Percentiles rank a stretch among this genome's conserved stretches.
phyloP scores from a whole-genome alignment of 768 basidiomycete genomes.

The Mrakia gelida region DNA sequence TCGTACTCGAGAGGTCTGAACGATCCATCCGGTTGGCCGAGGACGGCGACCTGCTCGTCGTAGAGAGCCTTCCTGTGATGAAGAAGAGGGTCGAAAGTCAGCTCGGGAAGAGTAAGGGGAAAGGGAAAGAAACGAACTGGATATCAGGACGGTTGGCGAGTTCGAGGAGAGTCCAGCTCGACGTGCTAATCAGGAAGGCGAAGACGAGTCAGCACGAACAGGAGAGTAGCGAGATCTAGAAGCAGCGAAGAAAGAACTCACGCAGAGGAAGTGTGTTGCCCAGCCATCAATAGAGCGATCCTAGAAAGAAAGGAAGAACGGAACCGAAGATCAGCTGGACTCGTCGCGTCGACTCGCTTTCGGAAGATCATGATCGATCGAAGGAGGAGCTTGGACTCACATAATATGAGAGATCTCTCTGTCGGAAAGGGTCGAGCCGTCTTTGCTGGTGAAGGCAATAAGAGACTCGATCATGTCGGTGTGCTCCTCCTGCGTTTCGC shows the following conservation, averaged over 20 bases:
- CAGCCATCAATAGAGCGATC: constrained; percentile 97
- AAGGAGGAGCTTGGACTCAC: constrained; percentile 41
- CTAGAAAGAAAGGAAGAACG: background rate
- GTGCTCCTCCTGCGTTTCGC: constrained; percentile 57
- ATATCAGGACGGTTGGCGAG: constrained; percentile 69
- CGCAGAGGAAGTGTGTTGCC: constrained; percentile 97
- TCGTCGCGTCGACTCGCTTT: too few species aligned
- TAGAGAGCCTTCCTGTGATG: constrained; percentile 81
- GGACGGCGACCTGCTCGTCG: constrained; percentile 79
- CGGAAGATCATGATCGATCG: too few species aligned
- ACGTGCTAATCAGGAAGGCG: too few species aligned
- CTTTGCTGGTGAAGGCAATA: constrained; percentile 76
- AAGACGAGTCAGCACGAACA: too few species aligned
- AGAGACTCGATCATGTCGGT: constrained; percentile 95
- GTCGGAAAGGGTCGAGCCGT: constrained; percentile 70
- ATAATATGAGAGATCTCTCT: constrained; percentile 95
- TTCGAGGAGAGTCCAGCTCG: constrained; percentile 85
- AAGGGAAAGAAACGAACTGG: too few species aligned
- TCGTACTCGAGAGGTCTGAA: constrained; percentile 79
- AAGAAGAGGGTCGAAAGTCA: too few species aligned
- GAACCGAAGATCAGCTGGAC: too few species aligned
- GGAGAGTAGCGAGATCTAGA: too few species aligned
- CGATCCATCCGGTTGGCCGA: constrained; percentile 71
- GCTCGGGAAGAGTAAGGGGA: too few species aligned
- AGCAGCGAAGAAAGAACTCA: too few species aligned